Conservation (phyloP, 352 stramenopile species). For the Pythium aristosporum region DNA sequence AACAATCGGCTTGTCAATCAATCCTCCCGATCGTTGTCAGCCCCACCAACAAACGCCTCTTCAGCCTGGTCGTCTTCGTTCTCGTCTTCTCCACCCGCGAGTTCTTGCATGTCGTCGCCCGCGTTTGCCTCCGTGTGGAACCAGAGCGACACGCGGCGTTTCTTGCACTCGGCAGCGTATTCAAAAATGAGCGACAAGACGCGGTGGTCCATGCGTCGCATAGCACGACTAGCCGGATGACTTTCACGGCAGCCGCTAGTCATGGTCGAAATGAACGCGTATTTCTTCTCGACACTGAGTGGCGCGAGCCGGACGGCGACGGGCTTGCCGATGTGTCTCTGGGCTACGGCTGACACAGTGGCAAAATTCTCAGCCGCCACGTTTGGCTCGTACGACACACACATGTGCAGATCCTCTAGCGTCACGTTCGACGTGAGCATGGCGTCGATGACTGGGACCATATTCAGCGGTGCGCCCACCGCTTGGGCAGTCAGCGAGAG, state of each 20-base stretch:
- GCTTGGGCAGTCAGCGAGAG: background rate
- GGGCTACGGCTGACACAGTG: background rate
- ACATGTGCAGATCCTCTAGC: constrained; percentile 6
- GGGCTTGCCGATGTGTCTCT: background rate
- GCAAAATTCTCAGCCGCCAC: background rate
- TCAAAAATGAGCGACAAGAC: constrained; percentile 6
- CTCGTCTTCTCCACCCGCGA: background rate
- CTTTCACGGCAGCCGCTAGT: background rate
- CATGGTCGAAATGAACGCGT: background rate
- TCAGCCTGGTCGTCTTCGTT: background rate
- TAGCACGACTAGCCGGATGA: background rate
- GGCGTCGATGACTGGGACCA: background rate
- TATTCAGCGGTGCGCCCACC: background rate
- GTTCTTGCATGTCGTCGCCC: background rate
- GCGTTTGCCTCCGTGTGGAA: background rate
- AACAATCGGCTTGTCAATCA: background rate
- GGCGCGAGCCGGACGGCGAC: constrained; percentile 3
- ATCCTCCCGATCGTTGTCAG: constrained; percentile 2
- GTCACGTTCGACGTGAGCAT: constrained; percentile 2
- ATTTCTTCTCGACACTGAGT: background rate
- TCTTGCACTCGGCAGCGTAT: constrained; percentile 5
- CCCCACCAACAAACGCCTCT: background rate
- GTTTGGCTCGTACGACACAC: background rate
- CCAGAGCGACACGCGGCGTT: background rate
- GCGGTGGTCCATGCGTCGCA: constrained; percentile 2